A percentile compares a stretch with the other conserved stretches of the same genome.
Conservation (phyloP, 2,329 filamentous ascomycete genomes). For the Aspergillus pseudoviridinutans region DNA sequence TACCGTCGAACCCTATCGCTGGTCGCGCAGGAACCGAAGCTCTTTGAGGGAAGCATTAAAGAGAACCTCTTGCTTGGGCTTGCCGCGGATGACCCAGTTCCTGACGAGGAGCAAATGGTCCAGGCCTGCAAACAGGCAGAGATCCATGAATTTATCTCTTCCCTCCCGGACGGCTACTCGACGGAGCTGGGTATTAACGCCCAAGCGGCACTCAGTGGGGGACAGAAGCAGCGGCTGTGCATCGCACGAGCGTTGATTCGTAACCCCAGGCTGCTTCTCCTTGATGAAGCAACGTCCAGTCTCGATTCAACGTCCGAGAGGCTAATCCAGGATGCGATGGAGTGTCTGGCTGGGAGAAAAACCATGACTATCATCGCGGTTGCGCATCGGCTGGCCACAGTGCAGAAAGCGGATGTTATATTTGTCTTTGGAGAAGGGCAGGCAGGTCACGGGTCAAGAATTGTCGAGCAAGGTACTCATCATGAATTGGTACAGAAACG, state of each 20-base stretch:
- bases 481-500: conserved; percentile 50
- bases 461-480: conserved; percentile 59
- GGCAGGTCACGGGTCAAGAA: conserved; percentile 30
- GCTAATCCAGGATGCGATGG: conserved; percentile 65
- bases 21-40: conserved; percentile 41
- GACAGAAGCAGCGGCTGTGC: conserved; percentile 54
- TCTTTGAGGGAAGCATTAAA: conserved; percentile 45
- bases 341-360: conserved; percentile 54
- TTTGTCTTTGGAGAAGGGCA: conserved; percentile 68
- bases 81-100: conserved; percentile 21
- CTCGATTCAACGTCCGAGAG: conserved; percentile 65
- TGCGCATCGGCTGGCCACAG: conserved; percentile 71
- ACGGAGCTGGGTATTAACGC: conserved; percentile 50
- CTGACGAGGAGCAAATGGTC: conserved; percentile 40
- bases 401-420: conserved; percentile 73
- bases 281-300: conserved; percentile 58
- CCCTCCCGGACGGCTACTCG: conserved; percentile 48
- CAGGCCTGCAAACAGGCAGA: conserved; percentile 50
- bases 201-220: conserved; percentile 49
- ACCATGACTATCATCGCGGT: conserved; percentile 67
- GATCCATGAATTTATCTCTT: conserved; percentile 51
- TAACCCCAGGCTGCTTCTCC: conserved; percentile 49
- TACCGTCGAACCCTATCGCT: conserved; percentile 33
- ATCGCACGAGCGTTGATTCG: conserved; percentile 54
- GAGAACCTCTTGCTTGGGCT: conserved; percentile 49